Evolutionary conservation across 306 rosid genomes (phyloP), one percentile per base, ranked within the genome.

Genomic region (Heteromeles arbutifolia): DNA sequence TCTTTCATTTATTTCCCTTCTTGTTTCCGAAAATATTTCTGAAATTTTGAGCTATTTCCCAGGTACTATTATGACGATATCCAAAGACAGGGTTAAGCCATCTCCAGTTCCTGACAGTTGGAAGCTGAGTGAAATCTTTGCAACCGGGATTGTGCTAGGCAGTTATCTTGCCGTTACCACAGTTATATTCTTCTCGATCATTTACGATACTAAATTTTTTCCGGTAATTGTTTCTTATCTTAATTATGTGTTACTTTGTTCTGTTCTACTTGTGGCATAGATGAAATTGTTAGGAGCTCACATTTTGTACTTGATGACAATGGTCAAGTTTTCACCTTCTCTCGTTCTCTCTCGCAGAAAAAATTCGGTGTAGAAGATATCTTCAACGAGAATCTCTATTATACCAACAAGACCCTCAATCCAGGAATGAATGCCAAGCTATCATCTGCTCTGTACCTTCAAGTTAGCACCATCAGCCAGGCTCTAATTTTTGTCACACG

Each of bases 391-490:
- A 4, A 3, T 6, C 77, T 73, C 21, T 50, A 25, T 73, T 26
- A 73, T 59, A 4, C 1, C 18, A 59, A 25, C 6, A 11, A 50
- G 0, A 26, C 17, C 9, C 6, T 57, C 45, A 25, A 32, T n/a
- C 19, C 26, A 8, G n/a, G 28, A 18, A 56, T 73, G 26, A 73
- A 59, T 24, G 77, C 39, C 6, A 29, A 73, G 58, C 77, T 73
- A 61, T 24, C 78, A 75, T 63, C 78, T n/a, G 78, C 56, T 28
- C 31, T 75, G 63, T 75, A 75, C 78, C 78, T 75, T 75, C 78
- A 75, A 75, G 78, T 75, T 45, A 75, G 78, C 64, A 75, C 64
- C 61, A 75, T 75, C 62, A 75, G 78, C 50, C 78, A 73, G 57
- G 77, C 77, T 58, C 26, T 73, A 18, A 73, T 73, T 41, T 73